Percentiles rank a stretch among this genome's conserved stretches.
phyloP scores from a whole-genome alignment of 176 grass and related monocot species.

The Cenchrus americanus region DNA sequence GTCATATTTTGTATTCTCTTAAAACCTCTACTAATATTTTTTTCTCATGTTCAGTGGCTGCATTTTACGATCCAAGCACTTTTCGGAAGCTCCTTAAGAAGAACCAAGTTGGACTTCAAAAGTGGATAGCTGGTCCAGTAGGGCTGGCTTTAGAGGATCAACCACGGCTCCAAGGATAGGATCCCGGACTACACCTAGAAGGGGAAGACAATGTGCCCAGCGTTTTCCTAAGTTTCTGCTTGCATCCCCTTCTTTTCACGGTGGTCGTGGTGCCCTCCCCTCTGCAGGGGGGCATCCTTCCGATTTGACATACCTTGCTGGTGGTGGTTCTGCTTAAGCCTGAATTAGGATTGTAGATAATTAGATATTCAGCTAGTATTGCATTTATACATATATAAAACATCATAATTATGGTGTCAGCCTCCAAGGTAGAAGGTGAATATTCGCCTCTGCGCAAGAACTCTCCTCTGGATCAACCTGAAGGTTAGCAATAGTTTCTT shows the following conservation, averaged over 20 bases:
- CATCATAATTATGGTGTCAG: constrained; percentile 60
- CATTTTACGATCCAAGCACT: constrained; percentile 31
- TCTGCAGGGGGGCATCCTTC: constrained; percentile 94
- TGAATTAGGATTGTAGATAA: constrained; percentile 48
- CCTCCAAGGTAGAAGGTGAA: constrained; percentile 47
- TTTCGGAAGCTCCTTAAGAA: constrained; percentile 28
- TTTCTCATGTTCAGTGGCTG: constrained; percentile 12
- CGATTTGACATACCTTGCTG: constrained; percentile 79
- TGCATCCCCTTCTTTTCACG: constrained; percentile 86
- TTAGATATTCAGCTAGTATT: constrained; percentile 44
- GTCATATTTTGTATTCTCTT: neutral
- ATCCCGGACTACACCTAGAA: constrained; percentile 47
- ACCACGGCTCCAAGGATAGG: constrained; percentile 80
- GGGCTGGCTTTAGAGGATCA: constrained; percentile 74
- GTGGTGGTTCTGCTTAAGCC: constrained; percentile 57
- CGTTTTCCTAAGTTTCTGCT: constrained; percentile 79
- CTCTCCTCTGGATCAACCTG: constrained; percentile 42
- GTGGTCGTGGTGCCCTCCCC: constrained; percentile 84
- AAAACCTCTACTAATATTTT: neutral
- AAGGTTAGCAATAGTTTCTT: constrained; percentile 51
- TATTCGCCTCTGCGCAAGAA: constrained; percentile 50
- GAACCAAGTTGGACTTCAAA: constrained; percentile 44
- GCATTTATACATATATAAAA: constrained; percentile 17
- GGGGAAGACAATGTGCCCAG: constrained; percentile 58
- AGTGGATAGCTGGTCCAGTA: constrained; percentile 68